Conservation (phyloP, 306 rosid species). For the Medicago arabica region DNA sequence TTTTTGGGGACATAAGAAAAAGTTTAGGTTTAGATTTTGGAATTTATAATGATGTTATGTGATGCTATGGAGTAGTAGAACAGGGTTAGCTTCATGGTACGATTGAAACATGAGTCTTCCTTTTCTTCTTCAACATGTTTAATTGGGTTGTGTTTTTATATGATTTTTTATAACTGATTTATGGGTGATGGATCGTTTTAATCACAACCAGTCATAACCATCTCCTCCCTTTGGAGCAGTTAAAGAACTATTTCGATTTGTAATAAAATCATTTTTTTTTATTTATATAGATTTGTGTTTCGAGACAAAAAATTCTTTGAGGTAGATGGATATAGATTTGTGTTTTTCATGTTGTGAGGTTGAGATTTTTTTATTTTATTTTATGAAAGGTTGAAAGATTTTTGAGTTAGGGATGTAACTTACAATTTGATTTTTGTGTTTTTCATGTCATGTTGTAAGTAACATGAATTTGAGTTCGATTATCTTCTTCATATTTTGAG, state of each 20-base stretch:
- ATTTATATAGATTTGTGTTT: too few relatives aligned
- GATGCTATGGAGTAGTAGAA: not conserved
- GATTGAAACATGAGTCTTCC: not conserved
- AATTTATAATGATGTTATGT: not conserved
- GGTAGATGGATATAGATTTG: too few relatives aligned
- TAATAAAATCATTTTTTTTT: not conserved
- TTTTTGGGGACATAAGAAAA: not conserved
- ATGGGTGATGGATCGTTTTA: not conserved
- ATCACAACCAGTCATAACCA: not conserved
- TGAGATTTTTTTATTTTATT: too few relatives aligned
- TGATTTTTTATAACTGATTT: not conserved
- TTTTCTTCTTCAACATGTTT: not conserved
- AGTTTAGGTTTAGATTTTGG: not conserved
- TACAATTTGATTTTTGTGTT: too few relatives aligned
- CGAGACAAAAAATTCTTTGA: too few relatives aligned
- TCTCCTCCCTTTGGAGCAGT: not conserved
- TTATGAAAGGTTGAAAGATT: too few relatives aligned
- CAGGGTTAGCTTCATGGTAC: not conserved
- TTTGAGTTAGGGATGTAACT: too few relatives aligned
- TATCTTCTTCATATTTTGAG: too few relatives aligned
- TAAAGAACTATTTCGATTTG: not conserved
- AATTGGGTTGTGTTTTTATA: not conserved
- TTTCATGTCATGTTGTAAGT: too few relatives aligned
- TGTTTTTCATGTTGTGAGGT: too few relatives aligned
- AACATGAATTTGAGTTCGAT: too few relatives aligned